Percentiles rank a stretch among this genome's conserved stretches.
phyloP scores from a whole-genome alignment of 805 yeast genomes.

The Tetrapisispora namnaoensis region DNA sequence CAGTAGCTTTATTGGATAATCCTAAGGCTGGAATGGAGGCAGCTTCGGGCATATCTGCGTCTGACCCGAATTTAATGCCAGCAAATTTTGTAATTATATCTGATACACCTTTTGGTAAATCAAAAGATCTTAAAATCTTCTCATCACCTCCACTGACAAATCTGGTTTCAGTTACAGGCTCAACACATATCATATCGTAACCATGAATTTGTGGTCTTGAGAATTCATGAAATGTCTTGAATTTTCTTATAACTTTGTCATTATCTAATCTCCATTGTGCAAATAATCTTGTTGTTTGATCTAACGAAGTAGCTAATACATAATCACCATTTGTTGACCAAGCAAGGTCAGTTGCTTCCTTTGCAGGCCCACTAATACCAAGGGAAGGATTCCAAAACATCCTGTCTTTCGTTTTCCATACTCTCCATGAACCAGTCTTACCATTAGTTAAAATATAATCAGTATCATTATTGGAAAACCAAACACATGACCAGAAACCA shows the following conservation, averaged over 20 bases:
- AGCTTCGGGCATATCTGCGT: conserved; percentile 51
- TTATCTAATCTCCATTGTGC: conserved; percentile 45
- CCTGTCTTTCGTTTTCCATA: conserved; percentile 43
- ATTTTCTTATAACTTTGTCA: conserved; percentile 25
- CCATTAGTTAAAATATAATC: conserved; percentile 69
- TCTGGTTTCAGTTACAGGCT: conserved; percentile 45
- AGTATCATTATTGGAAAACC: conserved; percentile 43
- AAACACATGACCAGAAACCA: conserved; percentile 58
- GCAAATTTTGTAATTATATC: conserved; percentile 47
- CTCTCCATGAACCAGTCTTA: conserved; percentile 86
- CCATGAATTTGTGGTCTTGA: conserved; percentile 98
- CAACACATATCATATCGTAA: conserved; percentile 82
- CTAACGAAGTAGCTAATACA: conserved; percentile 70
- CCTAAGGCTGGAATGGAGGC: conserved; percentile 93
- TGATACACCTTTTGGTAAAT: conserved; percentile 74
- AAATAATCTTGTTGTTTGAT: conserved; percentile 84
- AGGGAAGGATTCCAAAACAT: conserved; percentile 36
- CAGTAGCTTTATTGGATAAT: conserved; percentile 78
- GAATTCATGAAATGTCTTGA: conserved; percentile 71
- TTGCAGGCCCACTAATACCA: conserved; percentile 69
- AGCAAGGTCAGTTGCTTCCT: conserved; percentile 63
- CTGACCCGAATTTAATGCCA: conserved; percentile 31
- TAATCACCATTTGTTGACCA: conserved; percentile 67
- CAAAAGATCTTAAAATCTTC: conserved; percentile 80
- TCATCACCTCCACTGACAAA: conserved; percentile 96